Evolutionary conservation across 768 basidiomycete genomes (phyloP).

Genomic region (Scleroderma citrinum): DNA sequence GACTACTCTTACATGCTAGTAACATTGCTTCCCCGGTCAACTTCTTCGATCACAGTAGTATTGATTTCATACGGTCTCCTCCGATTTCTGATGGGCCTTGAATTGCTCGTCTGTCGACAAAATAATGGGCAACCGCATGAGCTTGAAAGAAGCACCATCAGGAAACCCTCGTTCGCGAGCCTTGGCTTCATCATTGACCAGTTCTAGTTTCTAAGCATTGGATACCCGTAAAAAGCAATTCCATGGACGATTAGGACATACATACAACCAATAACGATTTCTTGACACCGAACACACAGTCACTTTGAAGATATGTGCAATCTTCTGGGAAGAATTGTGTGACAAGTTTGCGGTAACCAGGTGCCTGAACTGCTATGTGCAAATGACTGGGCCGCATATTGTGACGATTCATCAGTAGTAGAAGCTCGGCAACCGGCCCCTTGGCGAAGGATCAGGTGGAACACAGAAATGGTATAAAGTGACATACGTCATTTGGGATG

Average conservation of each 20-base stretch:
- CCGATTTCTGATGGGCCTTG: not conserved
- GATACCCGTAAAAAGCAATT: not conserved
- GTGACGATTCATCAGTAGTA: conserved; percentile 56
- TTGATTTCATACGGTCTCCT: not conserved
- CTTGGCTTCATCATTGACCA: conserved; percentile 47
- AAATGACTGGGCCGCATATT: conserved; percentile 76
- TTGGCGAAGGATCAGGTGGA: conserved; percentile 17
- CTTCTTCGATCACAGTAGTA: too few species aligned
- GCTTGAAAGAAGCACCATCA: conserved; percentile 41
- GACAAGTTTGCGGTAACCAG: conserved; percentile 66
- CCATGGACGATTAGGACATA: conserved; percentile 4
- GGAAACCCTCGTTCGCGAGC: conserved; percentile 47
- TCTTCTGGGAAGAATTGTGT: conserved; percentile 73
- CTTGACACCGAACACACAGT: conserved; percentile 80
- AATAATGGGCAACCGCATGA: conserved; percentile 41
- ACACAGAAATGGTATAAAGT: conserved; percentile 3
- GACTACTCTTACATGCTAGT: too few species aligned
- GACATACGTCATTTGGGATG: conserved; percentile 59
- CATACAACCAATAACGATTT: conserved; percentile 68
- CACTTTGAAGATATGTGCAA: conserved; percentile 59
- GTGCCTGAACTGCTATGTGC: conserved; percentile 66
- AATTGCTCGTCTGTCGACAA: conserved; percentile 40
- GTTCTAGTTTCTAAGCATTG: conserved; percentile 40
- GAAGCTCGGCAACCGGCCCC: conserved; percentile 66
- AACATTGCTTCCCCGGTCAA: too few species aligned